phyloP scores from a whole-genome alignment of 2,329 filamentous ascomycete species.

The Curvularia hawaiiensis region DNA sequence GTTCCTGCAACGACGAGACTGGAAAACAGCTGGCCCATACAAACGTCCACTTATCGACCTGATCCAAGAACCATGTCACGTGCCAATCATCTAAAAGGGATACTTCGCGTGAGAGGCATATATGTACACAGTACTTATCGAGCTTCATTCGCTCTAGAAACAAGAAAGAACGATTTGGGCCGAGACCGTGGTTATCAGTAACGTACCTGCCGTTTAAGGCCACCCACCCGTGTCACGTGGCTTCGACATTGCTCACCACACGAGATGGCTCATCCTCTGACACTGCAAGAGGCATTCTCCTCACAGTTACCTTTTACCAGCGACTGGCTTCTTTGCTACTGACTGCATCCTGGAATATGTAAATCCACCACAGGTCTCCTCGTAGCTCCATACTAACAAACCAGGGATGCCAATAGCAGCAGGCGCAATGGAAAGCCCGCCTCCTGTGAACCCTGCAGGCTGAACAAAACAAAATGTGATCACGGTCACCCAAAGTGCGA shows the following conservation, averaged over 20 bases:
- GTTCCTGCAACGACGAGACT: no score
- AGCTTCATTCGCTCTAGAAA: neutral
- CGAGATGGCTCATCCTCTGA: neutral
- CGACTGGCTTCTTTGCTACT: neutral
- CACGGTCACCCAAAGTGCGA: conserved; percentile 40
- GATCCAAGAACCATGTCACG: no score
- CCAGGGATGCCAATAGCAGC: conserved; percentile 32
- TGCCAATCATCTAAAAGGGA: no score
- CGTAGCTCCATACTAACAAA: conserved; percentile 12
- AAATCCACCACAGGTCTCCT: neutral
- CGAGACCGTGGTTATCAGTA: conserved; percentile 3
- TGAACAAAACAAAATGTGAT: conserved; percentile 44
- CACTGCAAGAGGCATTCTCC: neutral
- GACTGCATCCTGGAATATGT: conserved; percentile 6
- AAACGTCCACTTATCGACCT: no score
- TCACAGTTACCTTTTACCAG: neutral
- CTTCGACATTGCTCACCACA: neutral
- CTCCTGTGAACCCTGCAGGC: conserved; percentile 41
- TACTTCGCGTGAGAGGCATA: no score
- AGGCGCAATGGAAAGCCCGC: conserved; percentile 43
- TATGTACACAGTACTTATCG: neutral
- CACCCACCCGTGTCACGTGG: neutral
- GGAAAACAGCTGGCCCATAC: no score
- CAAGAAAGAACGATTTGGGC: neutral
- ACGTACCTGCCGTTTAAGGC: neutral